Evolutionary conservation across 805 yeast species (phyloP).

Genomic region (Candida lessepsii): DNA sequence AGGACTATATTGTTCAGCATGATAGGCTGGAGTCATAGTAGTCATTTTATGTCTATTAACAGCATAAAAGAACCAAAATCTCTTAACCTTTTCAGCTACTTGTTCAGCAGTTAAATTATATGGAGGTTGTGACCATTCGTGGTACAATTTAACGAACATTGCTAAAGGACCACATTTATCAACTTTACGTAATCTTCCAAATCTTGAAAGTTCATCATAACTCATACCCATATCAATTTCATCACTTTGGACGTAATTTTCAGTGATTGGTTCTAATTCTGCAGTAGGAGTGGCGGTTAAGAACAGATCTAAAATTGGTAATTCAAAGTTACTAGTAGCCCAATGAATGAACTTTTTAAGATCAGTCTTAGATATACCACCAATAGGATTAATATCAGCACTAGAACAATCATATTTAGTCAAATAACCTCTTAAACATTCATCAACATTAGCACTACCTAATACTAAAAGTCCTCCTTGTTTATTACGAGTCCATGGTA

Average conservation of each 20-base stretch:
- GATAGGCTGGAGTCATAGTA: conserved; percentile 94
- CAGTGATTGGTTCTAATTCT: conserved; percentile 94
- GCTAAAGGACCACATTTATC: conserved; percentile 96
- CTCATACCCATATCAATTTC: conserved; percentile 99
- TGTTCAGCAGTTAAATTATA: conserved; percentile 69
- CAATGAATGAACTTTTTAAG: conserved; percentile 81
- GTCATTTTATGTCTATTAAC: conserved; percentile 97
- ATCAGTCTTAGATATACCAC: conserved; percentile 97
- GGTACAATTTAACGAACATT: conserved; percentile 85
- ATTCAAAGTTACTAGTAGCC: conserved; percentile 63
- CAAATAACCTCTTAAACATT: conserved; percentile 89
- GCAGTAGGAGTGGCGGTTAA: conserved; percentile 96
- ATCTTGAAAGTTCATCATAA: conserved; percentile 85
- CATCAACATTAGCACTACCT: conserved; percentile 97
- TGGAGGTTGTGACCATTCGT: conserved; percentile 82
- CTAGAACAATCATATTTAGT: conserved; percentile 97
- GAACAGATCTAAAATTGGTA: conserved; percentile 78
- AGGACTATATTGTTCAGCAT: conserved; percentile 97
- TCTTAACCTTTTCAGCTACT: conserved; percentile 88
- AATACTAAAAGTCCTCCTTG: conserved; percentile 84
- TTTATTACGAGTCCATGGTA: conserved; percentile 88
- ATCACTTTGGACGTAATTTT: conserved; percentile 89
- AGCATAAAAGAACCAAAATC: conserved; percentile 90
- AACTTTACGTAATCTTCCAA: conserved; percentile 88
- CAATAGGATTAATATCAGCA: conserved; percentile 97